Evolutionary conservation across 2,329 filamentous ascomycete genomes (phyloP).

Genomic region (Grosmannia serpens): DNA sequence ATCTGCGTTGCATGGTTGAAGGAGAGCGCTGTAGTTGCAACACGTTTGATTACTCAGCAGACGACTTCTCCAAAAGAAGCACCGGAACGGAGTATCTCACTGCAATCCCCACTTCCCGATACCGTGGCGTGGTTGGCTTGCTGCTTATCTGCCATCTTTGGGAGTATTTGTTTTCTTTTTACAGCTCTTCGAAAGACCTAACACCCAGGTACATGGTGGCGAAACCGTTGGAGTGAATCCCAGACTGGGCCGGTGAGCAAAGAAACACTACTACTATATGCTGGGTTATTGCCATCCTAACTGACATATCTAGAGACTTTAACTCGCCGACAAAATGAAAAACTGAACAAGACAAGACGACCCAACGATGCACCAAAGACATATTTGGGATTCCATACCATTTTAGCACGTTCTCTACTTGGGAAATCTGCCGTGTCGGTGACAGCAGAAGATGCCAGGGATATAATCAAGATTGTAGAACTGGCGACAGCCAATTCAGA

Average conservation of each 20-base stretch:
- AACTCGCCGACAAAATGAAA: background rate
- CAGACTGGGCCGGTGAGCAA: background rate
- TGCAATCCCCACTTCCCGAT: too few relatives aligned
- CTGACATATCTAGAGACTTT: background rate
- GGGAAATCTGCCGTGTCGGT: background rate
- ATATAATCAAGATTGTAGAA: background rate
- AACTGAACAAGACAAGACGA: background rate
- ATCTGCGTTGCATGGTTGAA: too few relatives aligned
- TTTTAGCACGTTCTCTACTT: background rate
- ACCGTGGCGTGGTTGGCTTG: too few relatives aligned
- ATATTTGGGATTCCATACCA: background rate
- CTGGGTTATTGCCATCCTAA: background rate
- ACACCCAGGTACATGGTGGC: too few relatives aligned
- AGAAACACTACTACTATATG: background rate
- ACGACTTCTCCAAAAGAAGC: too few relatives aligned
- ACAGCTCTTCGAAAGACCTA: too few relatives aligned
- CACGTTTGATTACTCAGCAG: too few relatives aligned
- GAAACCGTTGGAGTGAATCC: background rate
- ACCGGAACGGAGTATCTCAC: too few relatives aligned
- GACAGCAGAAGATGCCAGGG: background rate
- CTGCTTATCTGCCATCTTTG: too few relatives aligned
- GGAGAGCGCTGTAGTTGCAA: too few relatives aligned
- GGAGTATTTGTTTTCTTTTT: too few relatives aligned
- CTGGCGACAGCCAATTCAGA: background rate
- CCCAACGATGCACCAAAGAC: background rate